Base-by-base conservation (phyloP, 2,329 filamentous ascomycete genomes). In the Fusarium phyllophilum region DNA sequence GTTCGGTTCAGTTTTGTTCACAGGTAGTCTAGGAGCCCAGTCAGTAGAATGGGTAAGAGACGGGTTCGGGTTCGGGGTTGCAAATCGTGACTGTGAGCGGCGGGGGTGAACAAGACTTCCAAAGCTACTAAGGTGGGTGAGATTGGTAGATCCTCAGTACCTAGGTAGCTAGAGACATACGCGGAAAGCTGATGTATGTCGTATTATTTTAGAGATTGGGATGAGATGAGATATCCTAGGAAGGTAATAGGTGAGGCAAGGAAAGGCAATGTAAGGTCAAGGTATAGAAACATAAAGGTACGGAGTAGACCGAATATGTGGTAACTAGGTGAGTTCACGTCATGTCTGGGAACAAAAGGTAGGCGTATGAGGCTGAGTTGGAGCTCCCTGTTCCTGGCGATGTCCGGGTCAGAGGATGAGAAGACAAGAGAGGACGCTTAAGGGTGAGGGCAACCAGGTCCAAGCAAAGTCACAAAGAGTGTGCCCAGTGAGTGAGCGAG, bases 271-370 rank as follows among this genome's bases (percentile, higher is more conserved):
- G 66, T 39, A 41, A 65, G 52, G 42, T 58, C 17, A 17, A 62
- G 42, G 63, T 57, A 34, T 51, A 42, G 45, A 45, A 31, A 68
- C 39, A 64, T 57, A 24, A 55, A 54, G 42, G 48, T 64, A 68
- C 51, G 56, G 41, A 74, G 66, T 44, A 65, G 55, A 63, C 69
- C 49, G 38, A 68, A 59, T 54, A 58, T n/a, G 54, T 46, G 51
- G 56, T 56, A 29, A 29, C 26, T 29, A 46, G 44, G 68, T 68
- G 70, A 75, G 74, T 79, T 82, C 80, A 78, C 78, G 81, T 73
- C 82, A 82, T 74, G 77, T 73, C 79, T 78, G 24, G 41, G 54
- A 45, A 52, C 31, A 45, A 55, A 55, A 69, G 58, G 61, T 41
- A 49, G 59, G 61, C 26, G 46, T 46, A 61, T 65, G 63, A 66